A percentile compares a stretch with the other conserved stretches of the same genome.
Conservation (phyloP, 345 rosid species). For the Citrus inodora region DNA sequence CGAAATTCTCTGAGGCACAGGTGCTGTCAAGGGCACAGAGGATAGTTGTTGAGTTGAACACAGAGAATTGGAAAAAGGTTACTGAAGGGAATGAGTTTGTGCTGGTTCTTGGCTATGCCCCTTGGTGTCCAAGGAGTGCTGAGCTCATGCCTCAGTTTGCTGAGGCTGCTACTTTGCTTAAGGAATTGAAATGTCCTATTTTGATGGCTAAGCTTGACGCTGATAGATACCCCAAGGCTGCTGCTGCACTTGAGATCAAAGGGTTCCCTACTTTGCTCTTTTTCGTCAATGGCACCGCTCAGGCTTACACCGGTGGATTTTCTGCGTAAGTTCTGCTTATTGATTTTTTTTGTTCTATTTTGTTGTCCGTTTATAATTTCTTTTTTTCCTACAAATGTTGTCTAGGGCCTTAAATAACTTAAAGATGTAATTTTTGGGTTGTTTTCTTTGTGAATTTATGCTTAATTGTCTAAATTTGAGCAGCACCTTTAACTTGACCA, state of each 20-base stretch:
- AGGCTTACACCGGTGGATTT: constrained; percentile 67
- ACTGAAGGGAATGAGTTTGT: constrained; percentile 58
- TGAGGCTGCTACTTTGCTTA: constrained; percentile 74
- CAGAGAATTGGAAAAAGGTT: constrained; percentile 46
- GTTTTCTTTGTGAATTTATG: background rate
- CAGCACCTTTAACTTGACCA: background rate
- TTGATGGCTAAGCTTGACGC: constrained; percentile 87
- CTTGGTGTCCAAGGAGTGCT: constrained; percentile 87
- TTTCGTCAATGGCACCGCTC: constrained; percentile 70
- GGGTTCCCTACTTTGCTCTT: constrained; percentile 83
- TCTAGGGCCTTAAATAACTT: background rate
- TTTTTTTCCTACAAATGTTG: background rate
- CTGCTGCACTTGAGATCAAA: constrained; percentile 56
- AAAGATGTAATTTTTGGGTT: background rate
- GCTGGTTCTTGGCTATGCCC: constrained; percentile 77
- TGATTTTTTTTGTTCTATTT: background rate
- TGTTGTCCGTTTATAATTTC: background rate
- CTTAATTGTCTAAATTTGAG: background rate
- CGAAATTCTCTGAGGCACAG: constrained; percentile 56
- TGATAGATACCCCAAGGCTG: constrained; percentile 65
- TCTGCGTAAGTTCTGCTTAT: constrained; percentile 49
- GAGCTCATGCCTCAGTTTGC: constrained; percentile 88
- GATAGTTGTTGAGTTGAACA: constrained; percentile 66
- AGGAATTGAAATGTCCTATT: constrained; percentile 53
- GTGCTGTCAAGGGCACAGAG: constrained; percentile 74